phyloP scores from a whole-genome alignment of 495 filamentous ascomycete genomes.

The Neurospora tetrasperma region DNA sequence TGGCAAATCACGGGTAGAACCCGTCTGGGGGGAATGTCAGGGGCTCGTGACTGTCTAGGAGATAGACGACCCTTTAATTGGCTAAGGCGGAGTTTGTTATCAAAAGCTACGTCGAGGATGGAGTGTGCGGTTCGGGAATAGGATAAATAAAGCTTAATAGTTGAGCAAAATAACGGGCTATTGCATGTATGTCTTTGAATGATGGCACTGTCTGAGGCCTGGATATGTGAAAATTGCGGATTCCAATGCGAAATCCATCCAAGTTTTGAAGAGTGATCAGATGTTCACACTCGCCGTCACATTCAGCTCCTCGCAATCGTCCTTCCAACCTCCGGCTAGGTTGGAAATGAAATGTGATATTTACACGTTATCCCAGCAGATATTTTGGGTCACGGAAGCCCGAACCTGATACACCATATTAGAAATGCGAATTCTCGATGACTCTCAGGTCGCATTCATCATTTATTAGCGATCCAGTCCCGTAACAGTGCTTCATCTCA shows the following conservation, averaged over 20 bases:
- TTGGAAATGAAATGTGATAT: background rate
- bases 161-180: background rate
- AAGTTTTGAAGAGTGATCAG: background rate
- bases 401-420: background rate
- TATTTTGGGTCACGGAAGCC: background rate
- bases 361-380: background rate
- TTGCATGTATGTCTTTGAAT: background rate
- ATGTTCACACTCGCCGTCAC: background rate
- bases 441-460: background rate
- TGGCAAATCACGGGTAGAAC: background rate
- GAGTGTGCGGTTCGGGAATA: background rate
- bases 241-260: background rate
- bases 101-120: background rate
- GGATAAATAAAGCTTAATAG: background rate
- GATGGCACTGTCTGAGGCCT: background rate
- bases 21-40: background rate
- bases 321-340: background rate
- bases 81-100: background rate
- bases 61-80: background rate
- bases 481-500: background rate
- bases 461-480: background rate
- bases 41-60: background rate
- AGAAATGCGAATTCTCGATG: background rate
- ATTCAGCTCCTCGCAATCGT: background rate
- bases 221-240: background rate